Evolutionary conservation across 352 stramenopile genomes (phyloP).

Genomic region (Phytophthora uliginosa): DNA sequence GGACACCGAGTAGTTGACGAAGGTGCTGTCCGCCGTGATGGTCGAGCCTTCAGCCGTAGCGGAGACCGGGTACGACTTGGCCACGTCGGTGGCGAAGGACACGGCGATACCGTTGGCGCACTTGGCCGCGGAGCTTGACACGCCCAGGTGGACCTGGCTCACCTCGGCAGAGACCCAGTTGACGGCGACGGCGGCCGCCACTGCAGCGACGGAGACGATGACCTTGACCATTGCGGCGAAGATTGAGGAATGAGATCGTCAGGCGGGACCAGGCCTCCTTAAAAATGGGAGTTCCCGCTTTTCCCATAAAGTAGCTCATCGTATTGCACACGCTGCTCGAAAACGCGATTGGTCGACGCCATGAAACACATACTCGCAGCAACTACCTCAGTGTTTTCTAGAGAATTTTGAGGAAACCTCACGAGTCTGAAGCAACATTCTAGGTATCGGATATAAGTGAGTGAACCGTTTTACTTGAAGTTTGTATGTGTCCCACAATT

Average conservation of each 20-base stretch:
- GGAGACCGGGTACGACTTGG: conserved; percentile 41
- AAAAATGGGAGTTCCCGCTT: no score
- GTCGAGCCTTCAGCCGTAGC: conserved; percentile 29
- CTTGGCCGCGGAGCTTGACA: conserved; percentile 40
- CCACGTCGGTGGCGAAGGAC: conserved; percentile 46
- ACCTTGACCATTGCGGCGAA: conserved; percentile 31
- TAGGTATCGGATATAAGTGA: no score
- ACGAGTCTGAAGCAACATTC: no score
- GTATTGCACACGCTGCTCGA: no score
- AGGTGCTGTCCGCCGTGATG: conserved; percentile 38
- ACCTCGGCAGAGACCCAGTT: conserved; percentile 43
- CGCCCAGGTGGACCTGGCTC: conserved; percentile 57
- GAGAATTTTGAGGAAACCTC: no score
- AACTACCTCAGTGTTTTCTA: no score
- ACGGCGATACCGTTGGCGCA: conserved; percentile 52
- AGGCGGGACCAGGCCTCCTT: no score
- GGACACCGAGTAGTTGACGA: conserved; percentile 44
- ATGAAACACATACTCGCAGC: no score
- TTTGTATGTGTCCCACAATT: no score
- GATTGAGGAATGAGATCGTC: conserved; percentile 36
- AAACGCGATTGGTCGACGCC: no score
- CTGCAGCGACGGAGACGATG: conserved; percentile 13
- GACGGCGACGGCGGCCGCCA: conserved; percentile 19
- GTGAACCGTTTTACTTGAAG: no score
- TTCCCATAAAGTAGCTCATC: no score